Evolutionary conservation across 192 early-diverging fungal species (phyloP).

Genomic region (Spizellomyces punctatus): DNA sequence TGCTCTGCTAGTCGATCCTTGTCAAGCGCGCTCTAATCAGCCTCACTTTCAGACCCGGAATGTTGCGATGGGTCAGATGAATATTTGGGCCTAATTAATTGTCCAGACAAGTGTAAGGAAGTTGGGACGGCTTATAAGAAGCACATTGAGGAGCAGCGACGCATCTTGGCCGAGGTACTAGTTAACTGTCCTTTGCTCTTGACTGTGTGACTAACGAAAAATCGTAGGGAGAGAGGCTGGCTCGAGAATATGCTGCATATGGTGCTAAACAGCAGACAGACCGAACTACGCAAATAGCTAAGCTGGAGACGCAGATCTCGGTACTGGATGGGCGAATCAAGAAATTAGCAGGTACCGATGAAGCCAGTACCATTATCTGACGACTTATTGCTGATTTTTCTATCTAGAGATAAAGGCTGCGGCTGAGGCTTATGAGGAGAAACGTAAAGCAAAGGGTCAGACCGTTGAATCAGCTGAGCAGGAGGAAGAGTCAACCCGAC

Average conservation of each 20-base stretch:
- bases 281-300: slow-evolving; percentile 20
- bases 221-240: slow-evolving; percentile 36
- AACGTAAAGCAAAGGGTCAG: slow-evolving; percentile 11
- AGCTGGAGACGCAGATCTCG: slow-evolving; percentile 42
- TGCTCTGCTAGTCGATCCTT: neutral
- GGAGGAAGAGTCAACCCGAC: slow-evolving; percentile 4
- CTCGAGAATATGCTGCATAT: slow-evolving; percentile 13
- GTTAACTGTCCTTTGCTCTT: neutral
- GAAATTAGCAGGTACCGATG: slow-evolving; percentile 32
- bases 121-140: slow-evolving; percentile 44
- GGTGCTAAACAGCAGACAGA: slow-evolving; percentile 14
- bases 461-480: neutral
- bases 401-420: slow-evolving; percentile 31
- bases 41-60: slow-evolving; percentile 57
- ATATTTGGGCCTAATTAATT: slow-evolving; percentile 57
- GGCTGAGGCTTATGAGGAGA: slow-evolving; percentile 35
- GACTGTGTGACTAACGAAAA: neutral
- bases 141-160: slow-evolving; percentile 11
- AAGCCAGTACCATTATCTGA: neutral
- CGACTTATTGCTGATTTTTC: neutral
- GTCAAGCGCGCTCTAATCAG: slow-evolving; percentile 2
- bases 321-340: slow-evolving; percentile 36
- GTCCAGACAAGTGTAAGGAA: slow-evolving; percentile 77
- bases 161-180: slow-evolving; percentile 8
- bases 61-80: slow-evolving; percentile 98